phyloP scores from a whole-genome alignment of 2,329 filamentous ascomycete genomes.

The Colletotrichum spinosum region DNA sequence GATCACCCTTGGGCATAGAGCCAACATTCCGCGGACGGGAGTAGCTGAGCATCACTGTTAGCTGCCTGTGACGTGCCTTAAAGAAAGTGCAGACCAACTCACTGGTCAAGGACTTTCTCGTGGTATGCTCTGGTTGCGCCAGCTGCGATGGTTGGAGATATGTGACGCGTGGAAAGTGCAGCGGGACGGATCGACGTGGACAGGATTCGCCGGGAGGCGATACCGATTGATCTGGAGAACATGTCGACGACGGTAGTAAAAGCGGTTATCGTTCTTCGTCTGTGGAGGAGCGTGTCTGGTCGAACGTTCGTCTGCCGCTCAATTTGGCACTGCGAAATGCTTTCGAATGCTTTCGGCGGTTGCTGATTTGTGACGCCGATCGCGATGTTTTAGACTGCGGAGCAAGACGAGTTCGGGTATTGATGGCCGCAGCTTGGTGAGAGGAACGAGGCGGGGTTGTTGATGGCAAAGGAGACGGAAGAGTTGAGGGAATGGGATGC shows the following conservation, averaged over 20 bases:
- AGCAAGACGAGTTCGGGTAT: too few species aligned
- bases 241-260: conserved; percentile 44
- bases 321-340: too few species aligned
- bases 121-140: conserved; percentile 61
- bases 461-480: conserved; percentile 1
- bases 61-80: conserved; percentile 61
- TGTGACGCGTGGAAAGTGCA: conserved; percentile 53
- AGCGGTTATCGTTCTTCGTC: conserved; percentile 7
- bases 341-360: too few species aligned
- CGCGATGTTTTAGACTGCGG: too few species aligned
- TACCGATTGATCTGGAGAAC: conserved; percentile 60
- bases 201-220: conserved; percentile 56
- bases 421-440: too few species aligned
- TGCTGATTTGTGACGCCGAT: too few species aligned
- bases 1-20: conserved; percentile 77
- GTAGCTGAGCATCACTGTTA: conserved; percentile 57
- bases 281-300: conserved; percentile 23
- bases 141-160: conserved; percentile 53
- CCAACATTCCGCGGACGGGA: conserved; percentile 67
- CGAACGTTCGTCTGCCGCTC: neutral
- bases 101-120: conserved; percentile 81
- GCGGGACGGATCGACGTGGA: conserved; percentile 54
- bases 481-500: conserved; percentile 25
- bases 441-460: too few species aligned
- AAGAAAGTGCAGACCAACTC: conserved; percentile 62